Percentiles rank a stretch among this genome's conserved stretches.
Evolutionary conservation across 257 asterid species (phyloP).

Genomic region (Solanum paucissectum): DNA sequence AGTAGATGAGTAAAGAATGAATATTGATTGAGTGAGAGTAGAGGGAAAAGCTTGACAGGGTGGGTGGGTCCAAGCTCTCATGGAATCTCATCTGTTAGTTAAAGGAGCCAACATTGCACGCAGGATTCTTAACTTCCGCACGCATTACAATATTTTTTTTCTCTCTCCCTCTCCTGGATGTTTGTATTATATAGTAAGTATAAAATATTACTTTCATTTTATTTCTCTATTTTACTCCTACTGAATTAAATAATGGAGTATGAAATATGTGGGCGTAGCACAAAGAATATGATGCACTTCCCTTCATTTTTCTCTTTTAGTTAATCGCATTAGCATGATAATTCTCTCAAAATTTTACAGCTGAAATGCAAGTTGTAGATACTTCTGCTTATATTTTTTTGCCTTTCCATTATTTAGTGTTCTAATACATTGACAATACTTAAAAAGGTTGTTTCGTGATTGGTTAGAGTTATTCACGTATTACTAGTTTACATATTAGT

Average conservation of each 20-base stretch:
- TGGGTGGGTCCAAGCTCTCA: constrained; percentile 1
- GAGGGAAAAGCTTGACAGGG: background rate
- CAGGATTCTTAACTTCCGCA: background rate
- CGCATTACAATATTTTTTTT: background rate
- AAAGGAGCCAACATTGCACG: constrained; percentile 4
- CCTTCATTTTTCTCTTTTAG: background rate
- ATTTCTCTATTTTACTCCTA: background rate
- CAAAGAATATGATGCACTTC: background rate
- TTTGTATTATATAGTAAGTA: background rate
- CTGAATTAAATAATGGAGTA: background rate
- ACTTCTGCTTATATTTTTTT: background rate
- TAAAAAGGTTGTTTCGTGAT: background rate
- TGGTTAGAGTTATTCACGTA: background rate
- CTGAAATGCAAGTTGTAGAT: background rate
- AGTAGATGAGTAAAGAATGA: background rate
- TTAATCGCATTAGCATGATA: background rate
- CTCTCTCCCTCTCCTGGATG: background rate
- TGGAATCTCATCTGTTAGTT: background rate
- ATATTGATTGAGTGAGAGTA: background rate
- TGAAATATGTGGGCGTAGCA: background rate
- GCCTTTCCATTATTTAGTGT: background rate
- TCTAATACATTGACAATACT: background rate
- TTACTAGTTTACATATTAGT: background rate
- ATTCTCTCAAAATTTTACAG: background rate
- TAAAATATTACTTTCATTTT: too few species aligned